phyloP scores from a whole-genome alignment of 208 protist species.

The Acanthamoeba castellanii region DNA sequence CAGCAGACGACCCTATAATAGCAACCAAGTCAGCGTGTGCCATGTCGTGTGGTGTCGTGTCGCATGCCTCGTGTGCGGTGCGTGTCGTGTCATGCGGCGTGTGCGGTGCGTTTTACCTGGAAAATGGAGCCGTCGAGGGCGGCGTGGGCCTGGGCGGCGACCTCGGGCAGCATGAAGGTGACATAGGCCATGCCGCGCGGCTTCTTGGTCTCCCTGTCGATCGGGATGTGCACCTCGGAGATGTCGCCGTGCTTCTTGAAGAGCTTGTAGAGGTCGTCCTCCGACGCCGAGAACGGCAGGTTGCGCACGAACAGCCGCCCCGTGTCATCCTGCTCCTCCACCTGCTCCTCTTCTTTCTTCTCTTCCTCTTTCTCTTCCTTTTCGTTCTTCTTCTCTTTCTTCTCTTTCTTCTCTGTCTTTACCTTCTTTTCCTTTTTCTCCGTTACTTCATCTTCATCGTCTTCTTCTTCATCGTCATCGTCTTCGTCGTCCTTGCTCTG shows the following conservation, averaged over 20 bases:
- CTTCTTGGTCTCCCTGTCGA: constrained; percentile 94
- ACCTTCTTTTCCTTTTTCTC: constrained; percentile 35
- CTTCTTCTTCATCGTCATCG: constrained; percentile 65
- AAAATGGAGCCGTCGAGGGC: constrained; percentile 92
- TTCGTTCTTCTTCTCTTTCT: not conserved
- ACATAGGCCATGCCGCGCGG: constrained; percentile 96
- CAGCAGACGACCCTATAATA: constrained; percentile 85
- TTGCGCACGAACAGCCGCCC: constrained; percentile 96
- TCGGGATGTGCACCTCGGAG: constrained; percentile 93
- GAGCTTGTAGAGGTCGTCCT: constrained; percentile 94
- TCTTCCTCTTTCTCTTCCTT: constrained; percentile 58
- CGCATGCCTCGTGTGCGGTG: not conserved
- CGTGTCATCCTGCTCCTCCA: constrained; percentile 81
- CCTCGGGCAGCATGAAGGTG: constrained; percentile 90
- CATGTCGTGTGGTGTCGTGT: not conserved
- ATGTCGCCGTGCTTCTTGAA: constrained; percentile 89
- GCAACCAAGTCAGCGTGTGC: no score
- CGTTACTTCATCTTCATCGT: constrained; percentile 40
- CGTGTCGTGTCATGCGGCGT: not conserved
- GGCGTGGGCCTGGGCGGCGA: constrained; percentile 92
- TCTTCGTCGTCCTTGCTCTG: constrained; percentile 69
- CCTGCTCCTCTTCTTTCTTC: constrained; percentile 28
- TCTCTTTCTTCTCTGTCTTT: not conserved
- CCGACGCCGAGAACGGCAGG: constrained; percentile 95
- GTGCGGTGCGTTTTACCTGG: constrained; percentile 86